Evolutionary conservation across 2,329 filamentous ascomycete genomes (phyloP).

Genomic region (Fusarium floridanum): DNA sequence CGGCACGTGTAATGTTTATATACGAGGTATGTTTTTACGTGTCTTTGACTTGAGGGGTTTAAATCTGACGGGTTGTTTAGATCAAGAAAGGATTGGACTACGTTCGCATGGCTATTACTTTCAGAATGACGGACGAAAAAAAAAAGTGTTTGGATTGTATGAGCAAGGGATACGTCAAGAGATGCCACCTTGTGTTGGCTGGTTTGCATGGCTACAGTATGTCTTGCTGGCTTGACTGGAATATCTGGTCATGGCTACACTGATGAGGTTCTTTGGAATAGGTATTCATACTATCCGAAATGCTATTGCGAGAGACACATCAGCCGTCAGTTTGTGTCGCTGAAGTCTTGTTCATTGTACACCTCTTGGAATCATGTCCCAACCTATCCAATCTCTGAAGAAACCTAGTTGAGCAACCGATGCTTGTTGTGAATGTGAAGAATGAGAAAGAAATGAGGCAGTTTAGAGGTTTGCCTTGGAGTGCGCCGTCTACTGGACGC

Average conservation of each 20-base stretch:
- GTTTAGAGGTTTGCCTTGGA: not conserved
- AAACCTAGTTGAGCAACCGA: not conserved
- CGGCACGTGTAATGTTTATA: conserved; percentile 45
- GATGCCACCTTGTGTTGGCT: conserved; percentile 3
- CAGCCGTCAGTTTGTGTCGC: not conserved
- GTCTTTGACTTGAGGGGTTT: not conserved
- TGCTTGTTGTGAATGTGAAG: not conserved
- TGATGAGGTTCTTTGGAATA: not conserved
- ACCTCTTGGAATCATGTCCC: not conserved
- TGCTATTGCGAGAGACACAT: not conserved
- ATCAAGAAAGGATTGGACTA: conserved; percentile 23
- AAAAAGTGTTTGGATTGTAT: not conserved
- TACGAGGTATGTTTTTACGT: conserved; percentile 43
- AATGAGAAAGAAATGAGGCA: not conserved
- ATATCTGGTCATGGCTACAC: not conserved
- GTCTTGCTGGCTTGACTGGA: not conserved
- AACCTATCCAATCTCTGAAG: not conserved
- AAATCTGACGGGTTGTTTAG: conserved; percentile 14
- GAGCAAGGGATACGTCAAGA: not conserved
- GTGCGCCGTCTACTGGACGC: not conserved
- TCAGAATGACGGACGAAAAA: not conserved
- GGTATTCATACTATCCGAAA: not conserved
- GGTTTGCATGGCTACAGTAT: not conserved
- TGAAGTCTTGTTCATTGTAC: not conserved
- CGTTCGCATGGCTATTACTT: not conserved